Percentiles rank a stretch among this genome's conserved stretches.
These are phyloP conservation scores for Petrea volubilis DNA, from an alignment of 257 asterid species.

Conservation along the genomic window DNA sequence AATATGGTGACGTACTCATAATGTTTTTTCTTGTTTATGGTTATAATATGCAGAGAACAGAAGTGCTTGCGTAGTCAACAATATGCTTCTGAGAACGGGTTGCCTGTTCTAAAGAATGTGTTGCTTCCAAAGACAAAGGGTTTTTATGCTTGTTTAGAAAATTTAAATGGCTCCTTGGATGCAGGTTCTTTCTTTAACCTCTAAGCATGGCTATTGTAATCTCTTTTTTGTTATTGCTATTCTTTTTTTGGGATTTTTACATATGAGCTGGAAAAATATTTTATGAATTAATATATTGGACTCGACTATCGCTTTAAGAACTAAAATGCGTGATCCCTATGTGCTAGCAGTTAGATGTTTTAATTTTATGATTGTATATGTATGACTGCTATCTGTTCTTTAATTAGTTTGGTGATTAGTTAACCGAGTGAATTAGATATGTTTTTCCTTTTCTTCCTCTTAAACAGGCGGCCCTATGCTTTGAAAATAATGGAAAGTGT, in stretches of 20 bases:
- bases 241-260: neutral
- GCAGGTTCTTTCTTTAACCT: conserved; percentile 58
- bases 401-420: too few relatives aligned
- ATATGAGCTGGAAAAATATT: neutral
- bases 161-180: conserved; percentile 68
- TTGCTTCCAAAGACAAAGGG: conserved; percentile 90
- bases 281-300: neutral
- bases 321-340: neutral
- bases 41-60: conserved; percentile 62
- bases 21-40: neutral
- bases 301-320: neutral
- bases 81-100: conserved; percentile 77
- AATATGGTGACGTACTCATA: neutral
- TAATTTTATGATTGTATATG: too few relatives aligned
- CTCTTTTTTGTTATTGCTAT: neutral
- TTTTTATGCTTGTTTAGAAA: conserved; percentile 69
- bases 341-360: too few relatives aligned
- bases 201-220: neutral
- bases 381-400: too few relatives aligned
- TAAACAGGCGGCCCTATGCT: too few relatives aligned
- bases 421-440: too few relatives aligned
- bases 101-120: conserved; percentile 76
- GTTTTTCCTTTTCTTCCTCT: too few relatives aligned
- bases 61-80: conserved; percentile 76
- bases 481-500: too few relatives aligned